Evolutionary conservation across 495 filamentous ascomycete genomes (phyloP), one percentile per base, ranked within the genome.

Genomic region (Hypoxylon rickii): DNA sequence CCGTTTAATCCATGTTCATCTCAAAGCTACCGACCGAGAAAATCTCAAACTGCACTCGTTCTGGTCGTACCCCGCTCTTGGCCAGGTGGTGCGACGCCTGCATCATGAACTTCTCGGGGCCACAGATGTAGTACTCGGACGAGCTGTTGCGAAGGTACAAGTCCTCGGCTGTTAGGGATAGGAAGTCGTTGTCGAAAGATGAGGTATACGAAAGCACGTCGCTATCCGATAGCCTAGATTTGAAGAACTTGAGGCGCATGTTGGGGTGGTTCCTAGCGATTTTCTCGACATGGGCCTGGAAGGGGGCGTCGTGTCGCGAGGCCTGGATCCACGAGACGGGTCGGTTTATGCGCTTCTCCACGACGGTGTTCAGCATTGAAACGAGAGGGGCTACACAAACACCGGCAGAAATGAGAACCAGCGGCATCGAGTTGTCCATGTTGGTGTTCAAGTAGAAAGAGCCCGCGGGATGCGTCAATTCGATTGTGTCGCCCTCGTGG

Each of bases 281-380:
- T 1, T 67, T 61, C 13, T 77, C 66, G 24, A 89, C 66, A 40
- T 84, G 77, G 0, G 77, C 61, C 26, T 70, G 73, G 61, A 87
- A 86, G 0, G 81, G 83, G 10, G 75, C 70, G 10, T 75, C 76
- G 22, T 72, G 66, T 5, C 80, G 76, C 0, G 84, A 78, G 4
- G 76, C 80, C 62, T 91, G 86, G 63, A 89, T 81, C 76, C 85
- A 90, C 41, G 80, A 78, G n/a, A 89, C 67, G 33, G 78, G 80
- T 55, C 84, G 75, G 12, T 62, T 55, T 29, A 67, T 65, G 0
- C 56, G 53, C 49, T 53, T 50, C 46, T 70, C 51, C 2, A 69
- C 60, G 26, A 85, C 65, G 6, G 80, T 72, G 64, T 87, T 85
- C 24, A 91, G 72, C 31, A 90, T 90, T 32, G 84, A 75, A 40